phyloP scores from a whole-genome alignment of 805 yeast genomes.

The Starmerella apicola region DNA sequence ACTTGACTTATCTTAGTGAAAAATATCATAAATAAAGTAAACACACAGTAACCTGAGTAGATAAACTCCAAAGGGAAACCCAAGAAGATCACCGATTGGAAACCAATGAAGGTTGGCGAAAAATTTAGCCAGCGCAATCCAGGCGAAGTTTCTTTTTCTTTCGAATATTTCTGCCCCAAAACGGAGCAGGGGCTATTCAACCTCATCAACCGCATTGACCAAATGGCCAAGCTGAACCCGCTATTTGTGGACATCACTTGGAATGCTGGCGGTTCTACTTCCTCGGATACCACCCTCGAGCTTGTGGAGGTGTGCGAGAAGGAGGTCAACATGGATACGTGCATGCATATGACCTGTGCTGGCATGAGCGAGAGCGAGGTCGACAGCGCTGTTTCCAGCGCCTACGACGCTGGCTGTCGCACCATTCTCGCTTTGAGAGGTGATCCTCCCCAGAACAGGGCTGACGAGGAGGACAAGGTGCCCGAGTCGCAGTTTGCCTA shows the following conservation, averaged over 20 bases:
- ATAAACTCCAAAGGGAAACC: too few species aligned
- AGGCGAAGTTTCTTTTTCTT: constrained; percentile 55
- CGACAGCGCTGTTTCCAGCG: constrained; percentile 73
- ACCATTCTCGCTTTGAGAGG: constrained; percentile 91
- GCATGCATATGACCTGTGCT: constrained; percentile 96
- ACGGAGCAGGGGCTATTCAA: constrained; percentile 95
- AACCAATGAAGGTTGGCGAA: constrained; percentile 38
- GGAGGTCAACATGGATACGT: constrained; percentile 83
- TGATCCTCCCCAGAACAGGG: constrained; percentile 69
- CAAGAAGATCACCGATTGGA: too few species aligned
- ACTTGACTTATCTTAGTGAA: neutral
- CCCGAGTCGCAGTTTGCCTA: constrained; percentile 44
- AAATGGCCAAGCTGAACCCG: constrained; percentile 88
- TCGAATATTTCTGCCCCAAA: constrained; percentile 95
- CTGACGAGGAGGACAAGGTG: constrained; percentile 38
- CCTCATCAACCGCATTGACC: constrained; percentile 90
- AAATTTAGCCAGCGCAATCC: constrained; percentile 28
- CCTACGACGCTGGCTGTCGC: constrained; percentile 85
- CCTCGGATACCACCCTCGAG: constrained; percentile 61
- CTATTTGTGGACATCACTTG: constrained; percentile 91
- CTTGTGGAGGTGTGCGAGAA: constrained; percentile 85
- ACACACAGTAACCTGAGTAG: too few species aligned
- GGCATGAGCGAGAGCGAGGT: constrained; percentile 76
- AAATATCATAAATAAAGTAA: neutral
- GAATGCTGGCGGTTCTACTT: constrained; percentile 93